Base-by-base conservation (phyloP, 1,284 basidiomycete species). In the Neolentinus lepideus region DNA sequence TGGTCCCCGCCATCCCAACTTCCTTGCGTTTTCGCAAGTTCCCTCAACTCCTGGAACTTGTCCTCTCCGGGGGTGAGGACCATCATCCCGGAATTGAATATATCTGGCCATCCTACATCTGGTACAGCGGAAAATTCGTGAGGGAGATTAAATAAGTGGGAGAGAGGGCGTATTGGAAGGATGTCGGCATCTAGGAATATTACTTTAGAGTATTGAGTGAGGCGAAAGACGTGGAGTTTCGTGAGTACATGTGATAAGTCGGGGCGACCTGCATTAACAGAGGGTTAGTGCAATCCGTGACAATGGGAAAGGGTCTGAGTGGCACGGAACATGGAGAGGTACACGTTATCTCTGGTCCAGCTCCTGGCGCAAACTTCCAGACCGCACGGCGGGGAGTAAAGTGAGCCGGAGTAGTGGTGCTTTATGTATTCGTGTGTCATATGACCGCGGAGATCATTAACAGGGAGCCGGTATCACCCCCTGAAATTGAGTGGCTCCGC, bases 1-100 rank as follows among this genome's bases (percentile, higher is more conserved):
- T 98, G 96, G 72, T 98, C 96, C 21, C 93, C 96, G 4, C 96
- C 96, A 64, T 99, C 96, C 90, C 96, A 98, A 53, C 86, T 90
- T 11, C 94, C 94, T 61, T 87, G 87, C 6, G 79, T 73, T 58
- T 83, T 81, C 54, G 90, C 79, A 54, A 95, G 77, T 12, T 77
- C 71, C 57, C 77, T 80, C 53, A 98, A 77, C 51, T 86, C 80
- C 1, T 81, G 75, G 69, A 97, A 98, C 63, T 94, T 94, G 54
- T 84, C 81, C 61, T 88, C 77, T 1, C 86, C 84, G 0, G 96
- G 96, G 43, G 80, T 80, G 50, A 95, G 72, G 55, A 98, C 92
- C 74, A 99, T 83, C 50, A 98, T 85, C 43, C 96, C 96, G 24
- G 94, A 96, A 70, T 98, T 99, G 77, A 99, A 98, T 58, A 96